phyloP scores from a whole-genome alignment of 345 rosid species.

The Salix viminalis region DNA sequence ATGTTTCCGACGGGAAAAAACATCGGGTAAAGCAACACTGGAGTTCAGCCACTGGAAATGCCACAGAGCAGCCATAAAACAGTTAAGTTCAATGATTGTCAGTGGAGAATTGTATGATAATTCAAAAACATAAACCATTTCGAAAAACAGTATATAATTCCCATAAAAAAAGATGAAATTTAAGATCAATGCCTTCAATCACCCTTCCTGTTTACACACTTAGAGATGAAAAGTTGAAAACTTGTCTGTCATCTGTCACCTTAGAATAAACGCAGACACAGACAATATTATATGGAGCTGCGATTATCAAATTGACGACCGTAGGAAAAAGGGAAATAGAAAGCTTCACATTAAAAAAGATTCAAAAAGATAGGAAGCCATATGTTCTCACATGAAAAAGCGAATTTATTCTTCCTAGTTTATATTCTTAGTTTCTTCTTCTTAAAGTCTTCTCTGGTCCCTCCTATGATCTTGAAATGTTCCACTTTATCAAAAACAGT shows the following conservation, averaged over 20 bases:
- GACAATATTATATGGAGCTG: not conserved
- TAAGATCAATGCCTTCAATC: not conserved
- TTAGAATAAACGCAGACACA: too few species aligned
- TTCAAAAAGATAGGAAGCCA: not conserved
- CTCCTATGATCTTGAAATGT: constrained; percentile 16
- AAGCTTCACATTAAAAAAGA: not conserved
- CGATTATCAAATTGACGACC: not conserved
- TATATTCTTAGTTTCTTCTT: constrained; percentile 11
- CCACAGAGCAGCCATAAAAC: too few species aligned
- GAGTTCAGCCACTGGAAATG: too few species aligned
- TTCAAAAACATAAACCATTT: not conserved
- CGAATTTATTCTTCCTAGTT: constrained; percentile 15
- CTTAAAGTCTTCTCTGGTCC: constrained; percentile 6
- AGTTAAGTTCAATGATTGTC: too few species aligned
- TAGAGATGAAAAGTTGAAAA: too few species aligned
- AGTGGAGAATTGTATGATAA: not conserved
- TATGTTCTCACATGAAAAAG: not conserved
- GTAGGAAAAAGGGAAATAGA: not conserved
- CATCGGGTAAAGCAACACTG: too few species aligned
- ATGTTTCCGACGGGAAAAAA: too few species aligned
- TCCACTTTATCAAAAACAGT: constrained; percentile 7
- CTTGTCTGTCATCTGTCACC: too few species aligned
- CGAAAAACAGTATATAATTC: not conserved
- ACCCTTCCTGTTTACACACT: not conserved
- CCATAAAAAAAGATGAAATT: not conserved